Base-by-base conservation (phyloP, 805 yeast species). In the Maudiozyma bulderi region DNA sequence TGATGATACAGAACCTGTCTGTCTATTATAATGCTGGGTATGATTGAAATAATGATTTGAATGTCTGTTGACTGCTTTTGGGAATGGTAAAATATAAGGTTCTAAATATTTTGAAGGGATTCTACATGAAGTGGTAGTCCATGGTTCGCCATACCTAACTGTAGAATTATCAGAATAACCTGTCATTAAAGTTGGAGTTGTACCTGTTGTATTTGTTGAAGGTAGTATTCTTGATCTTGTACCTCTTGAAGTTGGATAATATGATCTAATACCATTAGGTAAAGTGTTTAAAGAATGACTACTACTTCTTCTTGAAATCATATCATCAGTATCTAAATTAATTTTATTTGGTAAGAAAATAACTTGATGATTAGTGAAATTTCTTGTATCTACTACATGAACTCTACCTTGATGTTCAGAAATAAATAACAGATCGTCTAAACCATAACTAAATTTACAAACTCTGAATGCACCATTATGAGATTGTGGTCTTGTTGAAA, bases 321-420 rank as follows among this genome's bases (percentile, higher is more conserved):
- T 11, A 26, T 46, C 34, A 8, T 43, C 40, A 8, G 46, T 15
- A 8, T 49, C 48, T 3, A 15, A 37, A 15, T 54, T 52, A 10
- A 55, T 38, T 46, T 60, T 61, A 40, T 67, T 67, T 0, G 93
- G 93, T 11, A 84, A 69, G 50, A 84, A 69, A 2, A 88, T 73
- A 37, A 89, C 88, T 62, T 85, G 91, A 60, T 86, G 91, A 56
- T 84, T 81, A 50, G 74, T 70, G 54, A 80, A 77, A 58, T 84
- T 78, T 52, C 95, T 76, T 29, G 88, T 74, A 62, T 90, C 96
- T 30, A 90, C 71, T 49, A 89, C 71, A 66, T 90, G 98, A 3
- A 90, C 85, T 47, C 95, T 73, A 0, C 95, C 95, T 47, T 81
- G 84, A 57, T 90, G 96, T 62, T 90, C 97, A 47, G 84, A 76